These are phyloP conservation scores for Fonsecaea erecta DNA, from an alignment of 2,329 filamentous ascomycete species.

Conservation along the genomic window DNA sequence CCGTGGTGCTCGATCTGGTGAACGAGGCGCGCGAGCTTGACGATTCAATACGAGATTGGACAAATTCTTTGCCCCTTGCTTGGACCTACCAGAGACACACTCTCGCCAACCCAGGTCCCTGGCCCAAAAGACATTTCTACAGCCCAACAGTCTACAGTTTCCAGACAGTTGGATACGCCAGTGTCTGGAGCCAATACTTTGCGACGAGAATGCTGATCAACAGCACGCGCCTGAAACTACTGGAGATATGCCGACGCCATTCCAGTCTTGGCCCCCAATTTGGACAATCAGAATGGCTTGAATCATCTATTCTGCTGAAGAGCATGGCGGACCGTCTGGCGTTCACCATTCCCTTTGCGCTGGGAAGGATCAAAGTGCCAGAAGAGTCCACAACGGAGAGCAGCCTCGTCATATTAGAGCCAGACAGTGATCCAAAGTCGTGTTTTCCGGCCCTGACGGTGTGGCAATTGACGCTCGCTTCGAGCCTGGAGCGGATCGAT, in stretches of 20 bases:
- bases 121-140: constrained; percentile 33
- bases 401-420: constrained; percentile 48
- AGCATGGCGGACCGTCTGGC: constrained; percentile 21
- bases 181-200: constrained; percentile 38
- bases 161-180: constrained; percentile 31
- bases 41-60: constrained; percentile 15
- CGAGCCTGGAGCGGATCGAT: constrained; percentile 31
- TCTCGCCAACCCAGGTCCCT: constrained; percentile 15
- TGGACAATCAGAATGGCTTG: background rate
- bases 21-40: constrained; percentile 14
- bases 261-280: background rate
- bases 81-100: constrained; percentile 19
- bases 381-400: background rate
- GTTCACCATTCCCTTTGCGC: constrained; percentile 16
- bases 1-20: constrained; percentile 5
- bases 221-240: constrained; percentile 34
- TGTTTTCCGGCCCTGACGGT: constrained; percentile 25
- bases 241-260: constrained; percentile 11
- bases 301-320: background rate
- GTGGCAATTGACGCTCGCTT: constrained; percentile 37
- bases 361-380: constrained; percentile 11
- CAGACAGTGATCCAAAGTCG: constrained; percentile 31
- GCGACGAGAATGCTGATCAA: constrained; percentile 37
- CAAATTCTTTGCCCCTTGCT: constrained; percentile 5
- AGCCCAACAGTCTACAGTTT: constrained; percentile 37